Percentiles rank a stretch among this genome's conserved stretches.
phyloP scores from a whole-genome alignment of 257 asterid genomes.

The Jasminum sambac region DNA sequence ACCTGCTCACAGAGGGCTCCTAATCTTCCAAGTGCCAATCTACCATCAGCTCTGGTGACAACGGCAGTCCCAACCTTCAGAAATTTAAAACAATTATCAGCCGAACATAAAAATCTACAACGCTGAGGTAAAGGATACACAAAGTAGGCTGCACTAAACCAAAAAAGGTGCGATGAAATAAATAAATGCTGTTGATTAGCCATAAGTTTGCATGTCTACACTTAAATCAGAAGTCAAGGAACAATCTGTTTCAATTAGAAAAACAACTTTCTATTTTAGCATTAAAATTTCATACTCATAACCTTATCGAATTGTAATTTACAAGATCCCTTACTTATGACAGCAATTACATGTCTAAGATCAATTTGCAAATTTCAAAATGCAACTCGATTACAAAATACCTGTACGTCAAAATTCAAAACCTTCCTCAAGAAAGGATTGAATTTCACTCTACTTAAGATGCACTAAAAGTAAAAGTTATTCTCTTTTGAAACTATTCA shows the following conservation, averaged over 20 bases:
- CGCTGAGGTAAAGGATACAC: neutral
- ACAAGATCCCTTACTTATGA: neutral
- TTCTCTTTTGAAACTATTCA: neutral
- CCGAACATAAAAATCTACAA: conserved; percentile 13
- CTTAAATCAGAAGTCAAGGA: neutral
- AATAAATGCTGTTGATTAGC: conserved; percentile 8
- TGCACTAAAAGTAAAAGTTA: neutral
- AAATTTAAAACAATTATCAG: conserved; percentile 7
- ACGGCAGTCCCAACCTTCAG: conserved; percentile 86
- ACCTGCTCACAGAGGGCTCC: conserved; percentile 99
- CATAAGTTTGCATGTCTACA: conserved; percentile 1
- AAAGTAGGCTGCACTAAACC: neutral
- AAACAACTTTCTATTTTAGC: neutral
- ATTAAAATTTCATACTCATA: neutral
- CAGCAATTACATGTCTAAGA: neutral
- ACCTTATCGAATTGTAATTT: neutral
- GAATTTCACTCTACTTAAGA: neutral
- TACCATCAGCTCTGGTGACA: conserved; percentile 71
- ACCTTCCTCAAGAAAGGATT: neutral
- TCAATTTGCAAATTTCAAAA: neutral
- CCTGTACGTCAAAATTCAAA: neutral
- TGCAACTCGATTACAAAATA: neutral
- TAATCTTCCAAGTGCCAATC: conserved; percentile 93
- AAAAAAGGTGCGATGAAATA: neutral
- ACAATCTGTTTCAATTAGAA: neutral